These are phyloP conservation scores for Salix arbutifolia DNA, from an alignment of 345 rosid species.

Conservation along the genomic window DNA sequence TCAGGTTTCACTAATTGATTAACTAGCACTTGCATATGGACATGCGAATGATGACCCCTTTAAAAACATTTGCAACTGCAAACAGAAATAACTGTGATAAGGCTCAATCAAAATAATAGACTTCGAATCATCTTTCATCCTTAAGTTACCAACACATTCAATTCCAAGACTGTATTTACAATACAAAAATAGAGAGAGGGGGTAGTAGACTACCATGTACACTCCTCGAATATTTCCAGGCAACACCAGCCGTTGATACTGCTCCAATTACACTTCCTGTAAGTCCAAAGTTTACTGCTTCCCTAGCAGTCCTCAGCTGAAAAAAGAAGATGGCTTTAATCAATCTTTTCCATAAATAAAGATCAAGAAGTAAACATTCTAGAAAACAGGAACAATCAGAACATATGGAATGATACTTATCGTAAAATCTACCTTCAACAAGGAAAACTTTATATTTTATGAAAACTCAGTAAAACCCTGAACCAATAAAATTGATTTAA, in stretches of 20 bases:
- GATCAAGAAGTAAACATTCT: neutral
- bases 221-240: constrained; percentile 89
- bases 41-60: no score
- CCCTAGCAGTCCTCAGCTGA: constrained; percentile 84
- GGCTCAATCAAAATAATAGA: neutral
- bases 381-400: neutral
- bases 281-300: constrained; percentile 52
- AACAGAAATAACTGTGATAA: neutral
- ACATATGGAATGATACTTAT: neutral
- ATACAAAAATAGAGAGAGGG: neutral
- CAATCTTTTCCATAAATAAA: neutral
- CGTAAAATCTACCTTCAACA: neutral
- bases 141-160: neutral
- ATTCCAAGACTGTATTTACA: neutral
- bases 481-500: no score
- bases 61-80: neutral
- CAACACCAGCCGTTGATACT: constrained; percentile 66
- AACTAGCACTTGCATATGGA: neutral
- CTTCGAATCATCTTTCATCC: neutral
- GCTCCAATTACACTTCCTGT: constrained; percentile 71
- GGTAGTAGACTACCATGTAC: constrained; percentile 54
- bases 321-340: neutral
- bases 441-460: no score
- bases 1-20: neutral
- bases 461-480: no score